Evolutionary conservation across 2,329 filamentous ascomycete genomes (phyloP).

Genomic region (Aspergillus awamori): DNA sequence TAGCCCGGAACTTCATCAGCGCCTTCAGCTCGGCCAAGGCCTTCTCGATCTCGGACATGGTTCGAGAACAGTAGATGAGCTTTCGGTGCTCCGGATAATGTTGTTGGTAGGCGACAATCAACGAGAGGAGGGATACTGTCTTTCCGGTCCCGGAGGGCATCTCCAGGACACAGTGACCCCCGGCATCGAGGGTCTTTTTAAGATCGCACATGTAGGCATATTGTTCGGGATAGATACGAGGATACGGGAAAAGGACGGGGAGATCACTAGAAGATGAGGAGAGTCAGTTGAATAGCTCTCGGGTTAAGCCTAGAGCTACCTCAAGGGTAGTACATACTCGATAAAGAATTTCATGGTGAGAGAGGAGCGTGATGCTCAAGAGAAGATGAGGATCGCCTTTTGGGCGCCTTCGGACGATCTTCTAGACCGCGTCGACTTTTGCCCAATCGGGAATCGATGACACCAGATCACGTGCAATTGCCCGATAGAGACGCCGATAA

Average conservation of each 20-base stretch:
- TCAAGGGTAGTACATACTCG: constrained; percentile 54
- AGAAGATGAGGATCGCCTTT: neutral
- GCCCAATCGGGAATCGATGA: constrained; percentile 37
- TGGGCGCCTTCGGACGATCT: neutral
- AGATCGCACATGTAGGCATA: constrained; percentile 84
- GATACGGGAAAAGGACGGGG: constrained; percentile 73
- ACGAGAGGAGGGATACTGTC: constrained; percentile 89
- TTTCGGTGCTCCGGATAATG: constrained; percentile 91
- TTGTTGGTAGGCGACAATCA: constrained; percentile 96
- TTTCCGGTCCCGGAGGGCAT: constrained; percentile 99
- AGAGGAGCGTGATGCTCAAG: constrained; percentile 24
- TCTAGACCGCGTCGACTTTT: constrained; percentile 29
- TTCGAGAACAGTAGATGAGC: constrained; percentile 98
- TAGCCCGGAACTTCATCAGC: constrained; percentile 90
- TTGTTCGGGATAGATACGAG: constrained; percentile 73
- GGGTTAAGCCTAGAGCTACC: neutral
- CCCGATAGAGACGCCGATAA: constrained; percentile 34
- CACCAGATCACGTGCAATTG: constrained; percentile 37
- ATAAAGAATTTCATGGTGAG: constrained; percentile 76
- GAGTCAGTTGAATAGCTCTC: constrained; percentile 13
- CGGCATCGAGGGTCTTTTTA: constrained; percentile 86
- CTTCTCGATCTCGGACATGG: constrained; percentile 99
- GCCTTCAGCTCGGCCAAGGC: constrained; percentile 87
- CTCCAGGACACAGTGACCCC: constrained; percentile 93
- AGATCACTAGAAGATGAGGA: constrained; percentile 56